Conservation (phyloP, 2,329 filamentous ascomycete genomes). For the Furcasterigmium sp. region DNA sequence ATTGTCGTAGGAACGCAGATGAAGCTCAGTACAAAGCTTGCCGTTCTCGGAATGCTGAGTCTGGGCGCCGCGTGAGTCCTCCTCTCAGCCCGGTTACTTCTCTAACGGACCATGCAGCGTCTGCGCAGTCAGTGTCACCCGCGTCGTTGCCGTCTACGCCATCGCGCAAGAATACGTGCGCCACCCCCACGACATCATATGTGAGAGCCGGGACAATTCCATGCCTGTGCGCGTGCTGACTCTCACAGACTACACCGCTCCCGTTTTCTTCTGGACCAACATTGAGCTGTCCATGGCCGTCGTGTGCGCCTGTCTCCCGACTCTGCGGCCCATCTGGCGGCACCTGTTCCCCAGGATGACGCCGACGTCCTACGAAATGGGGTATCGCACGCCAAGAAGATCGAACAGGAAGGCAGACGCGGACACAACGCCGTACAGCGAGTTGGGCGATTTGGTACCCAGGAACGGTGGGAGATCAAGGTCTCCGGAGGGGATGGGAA, state of each 20-base stretch:
- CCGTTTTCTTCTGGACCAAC: conserved; percentile 29
- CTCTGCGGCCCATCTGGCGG: conserved; percentile 23
- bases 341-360: conserved; percentile 9
- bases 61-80: conserved; percentile 17
- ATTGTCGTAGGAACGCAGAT: conserved; percentile 18
- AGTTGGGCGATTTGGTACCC: conserved; percentile 7
- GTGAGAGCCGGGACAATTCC: conserved; percentile 8
- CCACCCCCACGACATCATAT: conserved; percentile 18
- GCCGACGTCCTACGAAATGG: conserved; percentile 4
- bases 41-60: conserved; percentile 18
- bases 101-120: conserved; percentile 2
- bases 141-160: conserved; percentile 16
- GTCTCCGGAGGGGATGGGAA: background rate
- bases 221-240: background rate
- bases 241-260: conserved; percentile 17
- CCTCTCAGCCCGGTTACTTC: conserved; percentile 1
- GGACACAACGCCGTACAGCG: conserved; percentile 5
- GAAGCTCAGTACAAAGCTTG: conserved; percentile 16
- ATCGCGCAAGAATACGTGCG: conserved; percentile 13
- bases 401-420: conserved; percentile 2
- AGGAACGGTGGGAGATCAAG: background rate
- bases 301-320: conserved; percentile 32
- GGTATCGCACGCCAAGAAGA: conserved; percentile 6
- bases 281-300: conserved; percentile 33
- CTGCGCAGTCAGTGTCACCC: conserved; percentile 9